Conservation (phyloP, 768 basidiomycete species). For the Auriscalpium orientale region DNA sequence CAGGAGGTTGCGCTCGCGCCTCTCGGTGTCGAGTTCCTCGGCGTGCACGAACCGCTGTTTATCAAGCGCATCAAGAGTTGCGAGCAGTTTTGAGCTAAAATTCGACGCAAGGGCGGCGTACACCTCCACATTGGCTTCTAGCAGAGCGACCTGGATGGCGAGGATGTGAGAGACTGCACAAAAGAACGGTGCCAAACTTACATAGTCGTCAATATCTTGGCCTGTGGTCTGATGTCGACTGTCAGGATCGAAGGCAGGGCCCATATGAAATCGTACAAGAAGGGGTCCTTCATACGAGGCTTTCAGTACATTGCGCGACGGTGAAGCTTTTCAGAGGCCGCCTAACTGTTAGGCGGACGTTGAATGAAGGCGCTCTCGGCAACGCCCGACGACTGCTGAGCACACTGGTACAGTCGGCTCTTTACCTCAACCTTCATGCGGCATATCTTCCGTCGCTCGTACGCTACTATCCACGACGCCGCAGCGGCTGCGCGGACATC, state of each 20-base stretch:
- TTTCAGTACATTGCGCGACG: no score
- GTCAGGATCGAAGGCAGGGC: no score
- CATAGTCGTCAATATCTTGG: no score
- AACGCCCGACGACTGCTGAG: no score
- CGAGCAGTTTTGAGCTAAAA: constrained; percentile 37
- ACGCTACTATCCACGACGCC: constrained; percentile 31
- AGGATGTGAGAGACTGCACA: background rate
- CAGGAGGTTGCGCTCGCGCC: constrained; percentile 27
- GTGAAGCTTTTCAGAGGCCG: no score
- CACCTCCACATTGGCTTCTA: constrained; percentile 28
- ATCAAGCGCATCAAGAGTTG: constrained; percentile 46
- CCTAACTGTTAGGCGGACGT: no score
- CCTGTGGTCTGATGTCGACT: no score
- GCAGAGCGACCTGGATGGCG: constrained; percentile 13
- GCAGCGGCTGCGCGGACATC: constrained; percentile 49
- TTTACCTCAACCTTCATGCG: background rate
- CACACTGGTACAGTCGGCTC: background rate
- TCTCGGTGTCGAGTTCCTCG: constrained; percentile 30
- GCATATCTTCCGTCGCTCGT: constrained; percentile 32
- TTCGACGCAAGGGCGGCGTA: constrained; percentile 33
- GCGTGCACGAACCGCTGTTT: constrained; percentile 31
- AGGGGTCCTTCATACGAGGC: no score
- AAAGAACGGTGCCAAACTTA: no score
- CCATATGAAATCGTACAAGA: no score
- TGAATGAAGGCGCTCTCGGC: no score